A percentile compares a stretch with the other conserved stretches of the same genome.
These are phyloP conservation scores for Platismatia glauca DNA, from an alignment of 495 filamentous ascomycete genomes.

Conservation along the genomic window DNA sequence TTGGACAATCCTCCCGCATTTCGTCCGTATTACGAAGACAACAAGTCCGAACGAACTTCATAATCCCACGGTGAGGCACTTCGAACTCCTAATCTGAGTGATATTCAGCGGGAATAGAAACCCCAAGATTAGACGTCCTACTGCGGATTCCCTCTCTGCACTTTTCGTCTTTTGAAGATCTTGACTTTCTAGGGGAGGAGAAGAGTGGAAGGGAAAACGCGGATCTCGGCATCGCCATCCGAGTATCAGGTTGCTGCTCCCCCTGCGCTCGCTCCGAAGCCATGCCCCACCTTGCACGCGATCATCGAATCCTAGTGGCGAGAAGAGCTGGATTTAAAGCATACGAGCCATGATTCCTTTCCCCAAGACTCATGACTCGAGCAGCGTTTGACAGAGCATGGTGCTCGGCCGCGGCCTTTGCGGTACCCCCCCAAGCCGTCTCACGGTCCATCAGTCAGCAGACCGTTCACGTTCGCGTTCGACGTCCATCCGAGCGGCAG, in stretches of 20 bases:
- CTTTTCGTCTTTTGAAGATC: background rate
- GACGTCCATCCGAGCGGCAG: no score
- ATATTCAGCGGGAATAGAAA: background rate
- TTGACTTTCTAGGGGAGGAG: no score
- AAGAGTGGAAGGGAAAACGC: no score
- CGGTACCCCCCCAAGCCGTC: no score
- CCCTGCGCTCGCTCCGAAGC: background rate
- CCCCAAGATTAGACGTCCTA: background rate
- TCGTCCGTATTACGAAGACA: background rate
- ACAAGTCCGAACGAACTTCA: background rate
- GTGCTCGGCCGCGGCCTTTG: no score
- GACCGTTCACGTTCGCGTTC: no score
- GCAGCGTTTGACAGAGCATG: no score
- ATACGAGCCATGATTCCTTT: background rate
- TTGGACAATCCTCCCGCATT: background rate
- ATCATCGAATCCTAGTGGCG: background rate
- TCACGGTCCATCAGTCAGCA: no score
- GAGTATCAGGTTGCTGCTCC: background rate
- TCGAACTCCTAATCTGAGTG: no score
- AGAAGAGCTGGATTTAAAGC: background rate
- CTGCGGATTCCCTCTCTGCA: background rate
- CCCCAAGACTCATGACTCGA: no score
- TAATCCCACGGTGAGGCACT: background rate
- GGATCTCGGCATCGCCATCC: background rate
- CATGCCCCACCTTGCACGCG: background rate